Evolutionary conservation across 2,329 filamentous ascomycete genomes (phyloP).

Genomic region (Beauveria scarabaeidicola): DNA sequence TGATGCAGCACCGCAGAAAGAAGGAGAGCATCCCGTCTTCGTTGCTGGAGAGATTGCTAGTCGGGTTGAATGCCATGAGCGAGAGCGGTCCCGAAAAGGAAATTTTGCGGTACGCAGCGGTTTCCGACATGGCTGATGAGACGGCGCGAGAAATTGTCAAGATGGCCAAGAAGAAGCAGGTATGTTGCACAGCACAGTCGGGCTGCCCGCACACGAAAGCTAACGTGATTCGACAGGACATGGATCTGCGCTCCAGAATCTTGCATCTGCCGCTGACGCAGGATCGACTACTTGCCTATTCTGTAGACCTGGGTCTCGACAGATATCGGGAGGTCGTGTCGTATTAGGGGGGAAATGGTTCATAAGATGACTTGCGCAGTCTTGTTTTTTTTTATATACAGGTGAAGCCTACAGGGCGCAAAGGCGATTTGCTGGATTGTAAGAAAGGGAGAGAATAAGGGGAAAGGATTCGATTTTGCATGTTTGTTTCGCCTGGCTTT

Average conservation of each 20-base stretch:
- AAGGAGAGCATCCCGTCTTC: slow-evolving; percentile 32
- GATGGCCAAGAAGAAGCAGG: slow-evolving; percentile 46
- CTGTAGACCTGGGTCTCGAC: slow-evolving; percentile 58
- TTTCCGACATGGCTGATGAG: slow-evolving; percentile 72
- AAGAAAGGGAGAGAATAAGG: neutral
- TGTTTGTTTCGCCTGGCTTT: neutral
- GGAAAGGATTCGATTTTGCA: neutral
- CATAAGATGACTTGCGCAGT: neutral
- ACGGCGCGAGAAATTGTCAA: slow-evolving; percentile 59
- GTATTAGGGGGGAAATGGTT: slow-evolving; percentile 19
- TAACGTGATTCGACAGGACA: slow-evolving; percentile 19
- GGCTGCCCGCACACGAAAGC: neutral
- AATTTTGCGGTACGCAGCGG: slow-evolving; percentile 55
- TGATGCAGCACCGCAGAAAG: slow-evolving; percentile 37
- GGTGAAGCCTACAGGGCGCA: slow-evolving; percentile 7
- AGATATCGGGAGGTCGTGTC: slow-evolving; percentile 61
- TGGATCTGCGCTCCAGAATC: slow-evolving; percentile 34
- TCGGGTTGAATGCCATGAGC: slow-evolving; percentile 47
- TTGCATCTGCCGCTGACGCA: slow-evolving; percentile 60
- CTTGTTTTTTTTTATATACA: neutral
- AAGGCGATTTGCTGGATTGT: neutral
- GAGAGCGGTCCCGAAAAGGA: slow-evolving; percentile 34
- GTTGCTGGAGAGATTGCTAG: slow-evolving; percentile 48
- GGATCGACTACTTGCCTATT: slow-evolving; percentile 62
- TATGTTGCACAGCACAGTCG: slow-evolving; percentile 26